These are phyloP conservation scores for Withania somnifera DNA, from an alignment of 305 asterid species.

Conservation along the genomic window DNA sequence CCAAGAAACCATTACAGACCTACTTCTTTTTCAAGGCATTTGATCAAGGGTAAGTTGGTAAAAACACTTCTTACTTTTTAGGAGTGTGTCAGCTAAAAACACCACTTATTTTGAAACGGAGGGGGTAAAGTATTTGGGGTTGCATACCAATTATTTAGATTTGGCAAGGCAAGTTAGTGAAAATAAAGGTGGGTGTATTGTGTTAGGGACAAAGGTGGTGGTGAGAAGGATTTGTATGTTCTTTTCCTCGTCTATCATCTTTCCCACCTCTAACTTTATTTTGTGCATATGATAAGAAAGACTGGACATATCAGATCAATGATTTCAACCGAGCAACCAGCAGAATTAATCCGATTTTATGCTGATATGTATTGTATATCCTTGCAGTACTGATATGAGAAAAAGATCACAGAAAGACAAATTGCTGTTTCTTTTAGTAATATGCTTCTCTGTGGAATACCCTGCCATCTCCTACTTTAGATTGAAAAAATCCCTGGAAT, in stretches of 20 bases:
- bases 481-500: too few species aligned
- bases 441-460: too few species aligned
- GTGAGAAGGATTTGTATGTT: neutral
- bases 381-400: neutral
- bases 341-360: neutral
- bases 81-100: neutral
- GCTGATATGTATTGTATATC: neutral
- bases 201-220: neutral
- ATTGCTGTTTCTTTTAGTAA: neutral
- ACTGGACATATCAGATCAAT: neutral
- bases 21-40: neutral
- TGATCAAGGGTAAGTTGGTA: neutral
- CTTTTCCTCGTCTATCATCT: neutral
- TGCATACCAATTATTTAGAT: neutral
- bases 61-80: neutral
- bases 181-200: neutral
- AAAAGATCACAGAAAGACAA: neutral
- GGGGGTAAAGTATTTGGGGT: neutral
- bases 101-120: neutral
- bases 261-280: neutral
- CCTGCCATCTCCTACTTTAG: too few species aligned
- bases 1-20: neutral
- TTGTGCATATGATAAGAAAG: neutral
- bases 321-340: neutral
- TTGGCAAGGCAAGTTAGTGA: neutral